Evolutionary conservation across 352 stramenopile genomes (phyloP), one percentile per base, ranked within the genome.

Genomic region (Globisporangium perplexum): DNA sequence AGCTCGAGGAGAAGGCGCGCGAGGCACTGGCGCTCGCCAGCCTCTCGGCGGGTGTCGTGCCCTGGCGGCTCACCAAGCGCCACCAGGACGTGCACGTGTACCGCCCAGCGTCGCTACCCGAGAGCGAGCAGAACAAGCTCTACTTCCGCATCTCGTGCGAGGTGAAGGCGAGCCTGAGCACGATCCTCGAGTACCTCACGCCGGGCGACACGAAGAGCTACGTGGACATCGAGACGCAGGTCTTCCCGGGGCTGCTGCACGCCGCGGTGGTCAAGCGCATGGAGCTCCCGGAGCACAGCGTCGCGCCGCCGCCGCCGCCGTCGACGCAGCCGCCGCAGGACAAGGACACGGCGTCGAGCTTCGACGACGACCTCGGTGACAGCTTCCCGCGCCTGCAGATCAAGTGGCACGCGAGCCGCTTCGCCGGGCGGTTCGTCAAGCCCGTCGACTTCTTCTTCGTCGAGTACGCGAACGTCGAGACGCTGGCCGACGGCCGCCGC

Each of bases 381-480:
- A 71, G 65, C 33, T 88, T 90, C 36, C 84, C 82, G 14, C 74
- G 84, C 18, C 64, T 92, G 31, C 72, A 87, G 50, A 77, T 94
- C 47, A 94, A 94, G 57, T 94, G 84, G 84, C 84, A 93, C 59
- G 84, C 82, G 42, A 90, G 78, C 62, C 78, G 82, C 20, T 89
- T 94, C 36, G 82, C 82, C 3, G 83, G 82, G 0, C 74, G 82
- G 1, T 90, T 93, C 33, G 80, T 90, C 42, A 93, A 91, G 58
- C 81, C 82, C 33, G 68, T 90, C 12, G 84, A 94, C 50, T 90
- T 94, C 44, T 89, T 92, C 53, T 94, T 93, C 59, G 79, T 93
- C 36, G 84, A 94, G 64, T 94, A 92, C 28, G 76, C 81, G 39
- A 90, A 90, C 50, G 72, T 91, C 28, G 83, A 93, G 53, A 75